A percentile compares a stretch with the other conserved stretches of the same genome.
Conservation (phyloP, 2,329 filamentous ascomycete genomes). For the Sordariomycetes sp. region DNA sequence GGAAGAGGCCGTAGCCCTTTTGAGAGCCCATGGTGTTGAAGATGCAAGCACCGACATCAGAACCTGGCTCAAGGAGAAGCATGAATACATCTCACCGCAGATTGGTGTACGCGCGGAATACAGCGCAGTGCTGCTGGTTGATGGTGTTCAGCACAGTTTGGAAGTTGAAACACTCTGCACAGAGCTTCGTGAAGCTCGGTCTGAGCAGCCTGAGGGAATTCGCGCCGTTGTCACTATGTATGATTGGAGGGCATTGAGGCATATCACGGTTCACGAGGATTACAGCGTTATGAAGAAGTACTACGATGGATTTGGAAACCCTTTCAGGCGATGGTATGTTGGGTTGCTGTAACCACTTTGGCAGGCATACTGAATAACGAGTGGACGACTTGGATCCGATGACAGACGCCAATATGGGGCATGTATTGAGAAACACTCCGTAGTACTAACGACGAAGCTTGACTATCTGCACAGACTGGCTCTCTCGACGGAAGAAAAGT, state of each 20-base stretch:
- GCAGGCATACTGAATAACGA: too few species aligned
- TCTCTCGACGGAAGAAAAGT: too few species aligned
- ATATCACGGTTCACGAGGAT: slow-evolving; percentile 29
- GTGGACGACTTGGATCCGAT: too few species aligned
- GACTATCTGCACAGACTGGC: too few species aligned
- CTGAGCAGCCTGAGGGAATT: slow-evolving; percentile 9
- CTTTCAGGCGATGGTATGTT: slow-evolving; percentile 34
- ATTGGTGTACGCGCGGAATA: too few species aligned
- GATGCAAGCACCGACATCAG: slow-evolving; percentile 22
- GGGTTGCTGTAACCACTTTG: slow-evolving; percentile 31
- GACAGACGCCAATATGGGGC: too few species aligned
- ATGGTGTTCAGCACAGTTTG: slow-evolving; percentile 20
- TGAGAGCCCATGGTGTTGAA: slow-evolving; percentile 31
- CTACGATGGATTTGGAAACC: slow-evolving; percentile 24
- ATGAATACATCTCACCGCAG: slow-evolving; percentile 1
- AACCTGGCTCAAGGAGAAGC: too few species aligned
- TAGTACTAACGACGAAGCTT: too few species aligned
- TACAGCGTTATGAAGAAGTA: slow-evolving; percentile 17
- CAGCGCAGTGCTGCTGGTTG: slow-evolving; percentile 33
- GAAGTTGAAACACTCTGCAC: slow-evolving; percentile 22
- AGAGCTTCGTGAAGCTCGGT: slow-evolving; percentile 16
- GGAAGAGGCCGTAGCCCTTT: slow-evolving; percentile 25
- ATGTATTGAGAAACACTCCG: too few species aligned
- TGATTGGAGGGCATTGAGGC: slow-evolving; percentile 36
- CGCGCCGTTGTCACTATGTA: slow-evolving; percentile 29